Evolutionary conservation across 2,329 filamentous ascomycete genomes (phyloP), one percentile per base, ranked within the genome.

Genomic region (Aspergillus sp.): DNA sequence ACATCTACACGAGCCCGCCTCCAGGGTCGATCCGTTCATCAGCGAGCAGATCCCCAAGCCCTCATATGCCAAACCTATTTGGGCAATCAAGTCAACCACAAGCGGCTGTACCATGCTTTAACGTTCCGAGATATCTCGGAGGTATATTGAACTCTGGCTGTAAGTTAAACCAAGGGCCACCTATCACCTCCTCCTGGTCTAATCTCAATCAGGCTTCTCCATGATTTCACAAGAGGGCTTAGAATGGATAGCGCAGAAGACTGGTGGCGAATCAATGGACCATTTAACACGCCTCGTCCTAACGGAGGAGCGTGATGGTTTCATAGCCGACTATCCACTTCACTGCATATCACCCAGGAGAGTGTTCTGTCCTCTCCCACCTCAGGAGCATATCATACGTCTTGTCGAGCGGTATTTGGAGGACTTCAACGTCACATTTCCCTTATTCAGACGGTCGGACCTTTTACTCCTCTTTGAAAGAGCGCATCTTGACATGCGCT

Each of bases 231-330:
- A 19, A 10, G 62, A 61, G 41, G 64, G 64, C 1, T 17, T 62
- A n/a, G 55, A 64, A 15, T 65, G 64, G 64, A 58, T 65, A 41
- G 48, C 53, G n/a, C 55, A 54, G 23, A 62, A 64, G 25, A 30
- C 56, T 12, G 64, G 58, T 9, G 21, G 38, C 32, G 36, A 41
- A 52, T 49, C 60, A 15, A 2, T 38, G 3, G 38, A 55, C n/a
- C 10, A 8, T 7, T 21, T 55, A 6, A 43, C 28, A 12, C 38
- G 25, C 4, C 25, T 30, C 0, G n/a, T 60, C 19, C 45, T 45
- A 2, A 30, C 51, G 5, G 48, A 47, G 7, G 17, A 36, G n/a
- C 36, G 55, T 17, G 41, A 25, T 19, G 32, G 23, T 19, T 23
- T 30, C n/a, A 32, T 19, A 8, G 6, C 32, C 9, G 50, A 52